Percentiles rank a stretch among this genome's conserved stretches.
Conservation (phyloP, 352 stramenopile genomes). For the Phytophthora melonis region DNA sequence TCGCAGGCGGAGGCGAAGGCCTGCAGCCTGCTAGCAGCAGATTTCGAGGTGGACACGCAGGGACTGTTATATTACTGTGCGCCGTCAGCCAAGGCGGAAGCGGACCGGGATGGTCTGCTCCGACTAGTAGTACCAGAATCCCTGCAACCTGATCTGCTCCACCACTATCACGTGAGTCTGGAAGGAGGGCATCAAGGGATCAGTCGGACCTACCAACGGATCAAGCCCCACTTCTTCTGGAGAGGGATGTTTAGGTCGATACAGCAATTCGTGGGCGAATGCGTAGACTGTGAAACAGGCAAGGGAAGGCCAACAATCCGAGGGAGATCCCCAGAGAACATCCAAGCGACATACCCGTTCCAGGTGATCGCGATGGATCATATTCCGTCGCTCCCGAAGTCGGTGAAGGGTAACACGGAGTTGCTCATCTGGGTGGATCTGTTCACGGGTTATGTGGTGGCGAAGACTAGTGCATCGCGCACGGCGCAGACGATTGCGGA, state of each 20-base stretch:
- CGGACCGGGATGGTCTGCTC: neutral
- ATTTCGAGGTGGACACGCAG: too few relatives aligned
- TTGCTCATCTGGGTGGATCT: neutral
- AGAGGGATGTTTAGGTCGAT: neutral
- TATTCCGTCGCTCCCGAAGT: too few relatives aligned
- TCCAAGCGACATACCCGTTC: too few relatives aligned
- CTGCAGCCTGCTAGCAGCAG: neutral
- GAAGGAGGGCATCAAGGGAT: constrained; percentile 8
- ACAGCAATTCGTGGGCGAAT: neutral
- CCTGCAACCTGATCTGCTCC: neutral
- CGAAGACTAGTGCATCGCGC: neutral
- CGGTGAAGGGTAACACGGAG: too few relatives aligned
- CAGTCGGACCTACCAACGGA: neutral
- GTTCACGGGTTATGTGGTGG: neutral
- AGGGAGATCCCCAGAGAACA: too few relatives aligned
- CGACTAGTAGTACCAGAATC: neutral
- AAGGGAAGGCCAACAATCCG: too few relatives aligned
- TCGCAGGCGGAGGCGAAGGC: neutral
- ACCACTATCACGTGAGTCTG: constrained; percentile 2
- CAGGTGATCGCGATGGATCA: too few relatives aligned
- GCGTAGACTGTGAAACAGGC: constrained; percentile 2
- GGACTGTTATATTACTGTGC: neutral
- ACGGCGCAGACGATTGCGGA: neutral
- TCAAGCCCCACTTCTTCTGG: neutral
- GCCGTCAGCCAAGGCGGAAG: neutral